Percentiles rank a stretch among this genome's conserved stretches.
Evolutionary conservation across 148 eudicot genomes (phyloP).

Genomic region (Camellia lanceoleosa): DNA sequence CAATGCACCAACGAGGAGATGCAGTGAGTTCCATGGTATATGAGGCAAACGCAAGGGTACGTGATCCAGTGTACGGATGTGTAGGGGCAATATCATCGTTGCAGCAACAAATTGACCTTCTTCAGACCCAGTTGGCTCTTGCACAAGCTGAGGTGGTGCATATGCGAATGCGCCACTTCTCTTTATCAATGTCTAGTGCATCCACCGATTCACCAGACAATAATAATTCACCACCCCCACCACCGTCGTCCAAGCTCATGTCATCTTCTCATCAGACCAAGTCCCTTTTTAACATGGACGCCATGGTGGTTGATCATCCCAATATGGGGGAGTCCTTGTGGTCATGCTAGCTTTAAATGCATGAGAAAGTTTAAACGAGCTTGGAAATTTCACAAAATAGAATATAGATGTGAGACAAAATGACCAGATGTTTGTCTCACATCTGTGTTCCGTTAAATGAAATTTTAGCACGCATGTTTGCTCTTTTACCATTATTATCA

Average conservation of each 20-base stretch:
- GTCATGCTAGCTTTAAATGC: constrained; percentile 36
- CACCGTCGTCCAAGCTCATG: constrained; percentile 33
- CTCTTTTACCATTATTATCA: constrained; percentile 2
- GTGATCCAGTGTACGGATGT: constrained; percentile 92
- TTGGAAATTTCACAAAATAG: too few relatives aligned
- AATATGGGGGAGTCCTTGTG: constrained; percentile 55
- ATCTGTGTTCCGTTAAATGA: too few relatives aligned
- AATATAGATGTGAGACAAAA: background rate
- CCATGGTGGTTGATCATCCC: constrained; percentile 45
- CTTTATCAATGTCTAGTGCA: constrained; percentile 24
- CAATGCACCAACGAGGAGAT: constrained; percentile 71
- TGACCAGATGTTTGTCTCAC: too few relatives aligned
- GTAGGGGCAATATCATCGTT: constrained; percentile 88
- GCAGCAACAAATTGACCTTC: constrained; percentile 68
- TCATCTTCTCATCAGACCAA: constrained; percentile 35
- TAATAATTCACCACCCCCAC: constrained; percentile 18
- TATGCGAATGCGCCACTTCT: constrained; percentile 56
- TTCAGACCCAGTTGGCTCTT: constrained; percentile 66
- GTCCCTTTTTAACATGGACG: constrained; percentile 60
- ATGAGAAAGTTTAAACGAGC: too few relatives aligned
- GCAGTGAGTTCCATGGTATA: constrained; percentile 92
- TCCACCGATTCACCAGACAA: constrained; percentile 43
- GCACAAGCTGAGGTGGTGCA: constrained; percentile 84
- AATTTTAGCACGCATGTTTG: constrained; percentile 4
- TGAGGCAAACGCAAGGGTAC: constrained; percentile 91